phyloP scores from a whole-genome alignment of 176 grass and related monocot genomes.

The Poa pratensis region DNA sequence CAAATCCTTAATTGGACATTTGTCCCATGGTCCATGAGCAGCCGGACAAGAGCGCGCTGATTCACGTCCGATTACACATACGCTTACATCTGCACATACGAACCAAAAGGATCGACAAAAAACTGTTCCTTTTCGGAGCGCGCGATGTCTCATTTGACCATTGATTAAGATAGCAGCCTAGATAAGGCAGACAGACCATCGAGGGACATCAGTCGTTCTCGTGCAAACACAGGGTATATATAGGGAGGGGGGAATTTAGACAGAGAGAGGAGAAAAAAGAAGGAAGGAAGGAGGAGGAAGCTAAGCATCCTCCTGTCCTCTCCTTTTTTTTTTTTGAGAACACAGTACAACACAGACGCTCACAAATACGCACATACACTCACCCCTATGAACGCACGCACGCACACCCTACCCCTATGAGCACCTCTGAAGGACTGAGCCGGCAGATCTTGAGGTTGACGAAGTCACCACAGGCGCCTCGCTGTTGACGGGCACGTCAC shows the following conservation, averaged over 20 bases:
- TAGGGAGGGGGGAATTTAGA: not conserved
- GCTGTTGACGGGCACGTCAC: too few relatives aligned
- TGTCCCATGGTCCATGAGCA: not conserved
- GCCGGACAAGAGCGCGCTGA: not conserved
- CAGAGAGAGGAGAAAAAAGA: not conserved
- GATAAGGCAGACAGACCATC: not conserved
- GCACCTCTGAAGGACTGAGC: too few relatives aligned
- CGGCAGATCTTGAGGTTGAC: too few relatives aligned
- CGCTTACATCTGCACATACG: not conserved
- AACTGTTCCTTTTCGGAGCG: not conserved
- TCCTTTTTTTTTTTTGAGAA: too few relatives aligned
- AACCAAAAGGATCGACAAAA: not conserved
- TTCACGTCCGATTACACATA: not conserved
- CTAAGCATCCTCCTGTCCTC: not conserved
- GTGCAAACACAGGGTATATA: not conserved
- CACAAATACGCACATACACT: too few relatives aligned
- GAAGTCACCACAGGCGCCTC: too few relatives aligned
- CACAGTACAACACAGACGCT: too few relatives aligned
- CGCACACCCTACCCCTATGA: too few relatives aligned
- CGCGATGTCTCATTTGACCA: not conserved
- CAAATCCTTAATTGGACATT: not conserved
- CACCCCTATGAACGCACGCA: too few relatives aligned
- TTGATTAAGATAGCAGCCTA: conserved; percentile 2
- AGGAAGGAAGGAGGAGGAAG: not conserved
- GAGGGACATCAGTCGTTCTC: not conserved